phyloP scores from a whole-genome alignment of 805 yeast species.

The Starmerella scarabaei region DNA sequence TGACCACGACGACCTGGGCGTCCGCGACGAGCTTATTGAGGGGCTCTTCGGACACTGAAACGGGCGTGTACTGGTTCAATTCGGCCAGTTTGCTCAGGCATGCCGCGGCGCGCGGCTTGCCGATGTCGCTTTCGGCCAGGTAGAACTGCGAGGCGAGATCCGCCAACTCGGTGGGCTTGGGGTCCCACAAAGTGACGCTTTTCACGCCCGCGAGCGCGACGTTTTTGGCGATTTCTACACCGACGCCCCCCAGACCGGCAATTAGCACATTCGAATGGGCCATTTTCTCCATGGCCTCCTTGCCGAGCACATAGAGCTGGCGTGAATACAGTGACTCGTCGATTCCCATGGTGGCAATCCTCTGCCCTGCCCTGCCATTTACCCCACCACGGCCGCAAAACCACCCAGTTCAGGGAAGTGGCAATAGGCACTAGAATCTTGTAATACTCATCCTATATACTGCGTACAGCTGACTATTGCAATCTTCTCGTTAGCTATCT shows the following conservation, averaged over 20 bases:
- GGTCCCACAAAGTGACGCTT: slow-evolving; percentile 75
- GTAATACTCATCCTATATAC: too few species aligned
- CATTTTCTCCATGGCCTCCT: slow-evolving; percentile 97
- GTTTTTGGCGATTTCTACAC: slow-evolving; percentile 92
- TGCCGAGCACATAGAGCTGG: slow-evolving; percentile 87
- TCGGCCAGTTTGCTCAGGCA: slow-evolving; percentile 61
- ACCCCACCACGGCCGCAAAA: too few species aligned
- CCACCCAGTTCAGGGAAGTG: too few species aligned
- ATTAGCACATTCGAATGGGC: slow-evolving; percentile 84
- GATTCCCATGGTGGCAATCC: slow-evolving; percentile 38
- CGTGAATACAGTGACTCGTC: slow-evolving; percentile 94
- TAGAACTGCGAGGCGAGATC: slow-evolving; percentile 90
- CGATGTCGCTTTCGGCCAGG: slow-evolving; percentile 56
- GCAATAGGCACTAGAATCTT: too few species aligned
- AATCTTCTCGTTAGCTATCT: too few species aligned
- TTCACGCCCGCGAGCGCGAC: slow-evolving; percentile 96
- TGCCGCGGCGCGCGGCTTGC: slow-evolving; percentile 61
- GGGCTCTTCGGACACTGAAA: slow-evolving; percentile 35
- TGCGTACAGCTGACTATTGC: too few species aligned
- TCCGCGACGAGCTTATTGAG: slow-evolving; percentile 40
- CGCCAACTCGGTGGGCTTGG: slow-evolving; percentile 45
- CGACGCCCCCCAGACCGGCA: slow-evolving; percentile 83
- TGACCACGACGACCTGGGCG: slow-evolving; percentile 73
- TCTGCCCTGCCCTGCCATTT: too few species aligned
- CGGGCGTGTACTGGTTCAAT: slow-evolving; percentile 82